Conservation (phyloP, 1,139 yeast genomes). For the Kurtzmaniella quercitrusa region DNA sequence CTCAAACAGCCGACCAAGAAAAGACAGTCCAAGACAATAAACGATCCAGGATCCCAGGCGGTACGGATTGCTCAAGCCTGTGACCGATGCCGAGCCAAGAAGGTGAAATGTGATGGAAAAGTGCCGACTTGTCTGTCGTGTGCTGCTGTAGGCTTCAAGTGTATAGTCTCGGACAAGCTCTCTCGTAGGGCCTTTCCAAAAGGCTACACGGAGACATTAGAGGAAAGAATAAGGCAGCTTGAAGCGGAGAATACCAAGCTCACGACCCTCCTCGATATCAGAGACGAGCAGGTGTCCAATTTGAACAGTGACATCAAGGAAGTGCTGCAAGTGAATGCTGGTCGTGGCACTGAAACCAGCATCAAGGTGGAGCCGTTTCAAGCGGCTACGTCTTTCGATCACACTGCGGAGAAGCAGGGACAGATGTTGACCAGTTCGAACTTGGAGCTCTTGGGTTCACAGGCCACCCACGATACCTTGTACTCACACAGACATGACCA, state of each 20-base stretch:
- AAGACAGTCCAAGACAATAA: conserved; percentile 46
- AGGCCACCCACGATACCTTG: conserved; percentile 8
- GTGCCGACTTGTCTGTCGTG: conserved; percentile 46
- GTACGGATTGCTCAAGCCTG: conserved; percentile 80
- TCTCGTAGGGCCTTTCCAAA: conserved; percentile 46
- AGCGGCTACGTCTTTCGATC: not conserved
- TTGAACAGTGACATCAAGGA: conserved; percentile 14
- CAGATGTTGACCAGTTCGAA: conserved; percentile 9
- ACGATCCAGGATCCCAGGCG: conserved; percentile 54
- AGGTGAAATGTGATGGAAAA: conserved; percentile 69
- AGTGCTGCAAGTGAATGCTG: not conserved
- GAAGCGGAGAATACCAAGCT: conserved; percentile 42
- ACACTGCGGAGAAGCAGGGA: not conserved
- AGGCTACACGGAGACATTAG: conserved; percentile 46
- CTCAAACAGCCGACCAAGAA: conserved; percentile 13
- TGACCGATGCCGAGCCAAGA: conserved; percentile 80
- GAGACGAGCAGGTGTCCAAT: conserved; percentile 54
- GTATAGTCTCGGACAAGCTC: conserved; percentile 43
- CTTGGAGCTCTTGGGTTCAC: conserved; percentile 13
- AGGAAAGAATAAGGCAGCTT: conserved; percentile 41
- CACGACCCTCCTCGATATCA: conserved; percentile 49
- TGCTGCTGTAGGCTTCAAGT: conserved; percentile 39
- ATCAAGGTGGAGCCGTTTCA: too few species aligned
- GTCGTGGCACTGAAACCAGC: too few species aligned
- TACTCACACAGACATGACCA: conserved; percentile 19